Conservation (phyloP, 2,329 filamentous ascomycete genomes). For the Hymenoscyphus infarciens region DNA sequence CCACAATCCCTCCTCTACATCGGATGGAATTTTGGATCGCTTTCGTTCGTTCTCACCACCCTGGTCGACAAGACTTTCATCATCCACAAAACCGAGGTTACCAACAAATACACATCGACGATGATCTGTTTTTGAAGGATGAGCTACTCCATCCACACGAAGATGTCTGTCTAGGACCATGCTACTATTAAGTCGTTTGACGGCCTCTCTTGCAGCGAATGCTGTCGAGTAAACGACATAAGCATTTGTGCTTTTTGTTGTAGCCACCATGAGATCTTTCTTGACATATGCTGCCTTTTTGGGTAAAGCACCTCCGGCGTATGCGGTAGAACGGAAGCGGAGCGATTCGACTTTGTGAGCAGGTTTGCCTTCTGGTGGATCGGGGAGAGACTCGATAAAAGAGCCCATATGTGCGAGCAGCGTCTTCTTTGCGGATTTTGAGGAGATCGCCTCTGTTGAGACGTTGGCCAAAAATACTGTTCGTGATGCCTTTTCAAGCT, state of each 20-base stretch:
- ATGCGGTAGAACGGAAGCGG: slow-evolving; percentile 91
- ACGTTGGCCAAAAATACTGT: slow-evolving; percentile 95
- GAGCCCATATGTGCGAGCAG: slow-evolving; percentile 76
- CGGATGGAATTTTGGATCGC: slow-evolving; percentile 70
- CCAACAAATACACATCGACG: slow-evolving; percentile 93
- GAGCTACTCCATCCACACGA: slow-evolving; percentile 84
- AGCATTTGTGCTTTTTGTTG: slow-evolving; percentile 89
- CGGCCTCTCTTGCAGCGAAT: slow-evolving; percentile 71
- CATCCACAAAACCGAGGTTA: slow-evolving; percentile 93
- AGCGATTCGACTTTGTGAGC: slow-evolving; percentile 81
- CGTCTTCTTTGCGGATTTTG: slow-evolving; percentile 74
- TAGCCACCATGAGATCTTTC: slow-evolving; percentile 84
- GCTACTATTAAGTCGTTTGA: slow-evolving; percentile 75
- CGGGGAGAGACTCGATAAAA: slow-evolving; percentile 56
- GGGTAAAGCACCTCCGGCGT: slow-evolving; percentile 70
- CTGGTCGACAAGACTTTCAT: slow-evolving; percentile 69
- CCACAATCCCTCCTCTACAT: slow-evolving; percentile 93
- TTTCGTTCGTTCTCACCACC: slow-evolving; percentile 68
- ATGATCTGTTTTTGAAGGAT: slow-evolving; percentile 78
- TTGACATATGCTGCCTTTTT: slow-evolving; percentile 95
- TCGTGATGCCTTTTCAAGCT: slow-evolving; percentile 80
- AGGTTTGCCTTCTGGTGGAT: slow-evolving; percentile 42
- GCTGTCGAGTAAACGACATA: slow-evolving; percentile 84
- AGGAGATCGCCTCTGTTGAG: slow-evolving; percentile 75
- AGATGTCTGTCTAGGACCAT: slow-evolving; percentile 83